These are phyloP conservation scores for Ogataea trehalophila DNA, from an alignment of 805 yeast species.

Conservation along the genomic window DNA sequence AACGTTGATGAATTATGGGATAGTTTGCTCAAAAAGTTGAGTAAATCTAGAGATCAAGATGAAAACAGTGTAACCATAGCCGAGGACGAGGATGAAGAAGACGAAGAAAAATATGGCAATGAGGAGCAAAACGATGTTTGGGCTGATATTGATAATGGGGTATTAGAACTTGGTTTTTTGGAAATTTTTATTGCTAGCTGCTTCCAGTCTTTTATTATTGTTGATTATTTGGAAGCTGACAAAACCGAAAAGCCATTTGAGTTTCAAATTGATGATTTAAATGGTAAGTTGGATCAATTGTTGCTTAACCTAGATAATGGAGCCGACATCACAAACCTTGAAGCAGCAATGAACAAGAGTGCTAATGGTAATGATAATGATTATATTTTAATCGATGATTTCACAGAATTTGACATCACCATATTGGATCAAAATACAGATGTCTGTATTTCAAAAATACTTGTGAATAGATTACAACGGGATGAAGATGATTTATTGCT, in stretches of 20 bases:
- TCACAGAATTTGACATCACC: not conserved
- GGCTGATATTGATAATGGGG: not conserved
- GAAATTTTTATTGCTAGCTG: slow-evolving; percentile 4
- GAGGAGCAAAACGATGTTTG: not conserved
- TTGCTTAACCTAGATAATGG: not conserved
- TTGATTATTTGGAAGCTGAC: not conserved
- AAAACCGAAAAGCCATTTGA: not conserved
- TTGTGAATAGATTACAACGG: not conserved
- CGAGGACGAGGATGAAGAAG: no score
- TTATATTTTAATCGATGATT: not conserved
- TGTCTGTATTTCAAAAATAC: not conserved
- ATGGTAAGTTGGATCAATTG: not conserved
- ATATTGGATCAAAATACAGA: not conserved
- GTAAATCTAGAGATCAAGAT: no score
- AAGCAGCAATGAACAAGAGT: no score
- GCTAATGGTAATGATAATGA: not conserved
- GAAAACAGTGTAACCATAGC: no score
- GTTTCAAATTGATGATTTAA: not conserved
- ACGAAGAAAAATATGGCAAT: not conserved
- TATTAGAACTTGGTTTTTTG: slow-evolving; percentile 2
- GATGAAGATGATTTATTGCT: not conserved
- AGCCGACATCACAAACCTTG: no score
- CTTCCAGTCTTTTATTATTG: not conserved
- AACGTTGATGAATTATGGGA: not conserved
- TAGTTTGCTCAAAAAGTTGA: not conserved